These are phyloP conservation scores for Aristolochia fimbriata DNA, from an alignment of 164 flowering plant genomes.

Conservation along the genomic window DNA sequence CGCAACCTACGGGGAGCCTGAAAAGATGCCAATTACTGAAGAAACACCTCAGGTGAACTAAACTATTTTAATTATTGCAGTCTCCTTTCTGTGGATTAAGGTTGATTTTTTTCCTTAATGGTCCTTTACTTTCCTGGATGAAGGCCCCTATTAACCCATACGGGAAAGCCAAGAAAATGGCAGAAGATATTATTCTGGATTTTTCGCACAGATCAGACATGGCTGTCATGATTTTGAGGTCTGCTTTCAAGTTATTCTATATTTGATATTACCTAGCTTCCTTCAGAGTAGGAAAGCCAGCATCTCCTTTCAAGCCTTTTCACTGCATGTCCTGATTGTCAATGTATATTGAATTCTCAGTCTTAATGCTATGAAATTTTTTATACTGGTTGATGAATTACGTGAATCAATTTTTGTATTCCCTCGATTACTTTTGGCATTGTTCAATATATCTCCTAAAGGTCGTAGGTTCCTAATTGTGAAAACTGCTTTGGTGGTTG, in stretches of 20 bases:
- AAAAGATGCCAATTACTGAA: constrained; percentile 98
- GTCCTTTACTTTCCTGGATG: constrained; percentile 5
- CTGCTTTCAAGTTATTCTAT: constrained; percentile 6
- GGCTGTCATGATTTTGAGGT: constrained; percentile 99
- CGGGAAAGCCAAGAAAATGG: constrained; percentile 99
- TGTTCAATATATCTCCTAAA: too few relatives aligned
- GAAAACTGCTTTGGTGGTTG: not conserved
- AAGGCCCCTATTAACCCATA: constrained; percentile 94
- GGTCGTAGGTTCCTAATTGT: too few relatives aligned
- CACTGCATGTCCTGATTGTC: too few relatives aligned
- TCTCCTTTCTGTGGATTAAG: not conserved
- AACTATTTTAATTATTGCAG: not conserved
- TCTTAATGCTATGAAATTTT: too few relatives aligned
- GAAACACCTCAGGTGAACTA: constrained; percentile 71
- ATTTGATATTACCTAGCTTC: not conserved
- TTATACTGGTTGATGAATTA: too few relatives aligned
- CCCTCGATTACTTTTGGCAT: too few relatives aligned
- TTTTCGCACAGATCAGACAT: constrained; percentile 76
- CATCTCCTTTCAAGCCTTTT: too few relatives aligned
- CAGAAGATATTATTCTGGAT: constrained; percentile 91
- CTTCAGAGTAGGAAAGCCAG: too few relatives aligned
- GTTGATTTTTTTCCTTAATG: constrained; percentile 1
- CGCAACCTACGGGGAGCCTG: constrained; percentile 82
- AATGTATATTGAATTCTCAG: too few relatives aligned
- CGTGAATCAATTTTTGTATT: too few relatives aligned